phyloP scores from a whole-genome alignment of 805 yeast genomes.

The Saturnispora besseyi region DNA sequence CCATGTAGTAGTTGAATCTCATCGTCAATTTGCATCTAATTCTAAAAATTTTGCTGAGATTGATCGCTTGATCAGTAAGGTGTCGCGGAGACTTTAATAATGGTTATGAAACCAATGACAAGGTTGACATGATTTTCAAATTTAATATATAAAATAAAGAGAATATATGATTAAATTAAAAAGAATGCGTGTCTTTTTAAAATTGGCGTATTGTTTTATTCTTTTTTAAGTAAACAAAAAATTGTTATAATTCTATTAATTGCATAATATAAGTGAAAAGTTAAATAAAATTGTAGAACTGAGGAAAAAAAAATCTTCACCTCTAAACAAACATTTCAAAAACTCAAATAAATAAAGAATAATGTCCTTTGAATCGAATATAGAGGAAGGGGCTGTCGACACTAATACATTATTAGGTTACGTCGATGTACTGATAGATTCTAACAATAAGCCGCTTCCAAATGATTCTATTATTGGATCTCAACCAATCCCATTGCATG shows the following conservation, averaged over 20 bases:
- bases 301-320: neutral
- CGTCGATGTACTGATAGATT: conserved; percentile 51
- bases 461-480: conserved; percentile 84
- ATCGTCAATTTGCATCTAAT: conserved; percentile 68
- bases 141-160: neutral
- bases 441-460: conserved; percentile 35
- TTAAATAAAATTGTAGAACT: no score
- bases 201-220: neutral
- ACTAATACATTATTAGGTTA: conserved; percentile 49
- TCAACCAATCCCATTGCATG: conserved; percentile 59
- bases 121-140: neutral
- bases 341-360: no score
- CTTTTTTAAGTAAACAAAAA: neutral
- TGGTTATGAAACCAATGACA: neutral
- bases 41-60: conserved; percentile 65
- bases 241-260: neutral
- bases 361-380: conserved; percentile 13
- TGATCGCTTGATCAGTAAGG: conserved; percentile 55
- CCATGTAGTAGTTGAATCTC: conserved; percentile 63
- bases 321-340: neutral
- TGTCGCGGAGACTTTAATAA: conserved; percentile 20
- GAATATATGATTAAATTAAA: neutral
- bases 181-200: neutral
- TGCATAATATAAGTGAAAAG: neutral
- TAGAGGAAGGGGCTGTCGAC: conserved; percentile 12